phyloP scores from a whole-genome alignment of 2,329 filamentous ascomycete genomes.

The Colletotrichum agaves region DNA sequence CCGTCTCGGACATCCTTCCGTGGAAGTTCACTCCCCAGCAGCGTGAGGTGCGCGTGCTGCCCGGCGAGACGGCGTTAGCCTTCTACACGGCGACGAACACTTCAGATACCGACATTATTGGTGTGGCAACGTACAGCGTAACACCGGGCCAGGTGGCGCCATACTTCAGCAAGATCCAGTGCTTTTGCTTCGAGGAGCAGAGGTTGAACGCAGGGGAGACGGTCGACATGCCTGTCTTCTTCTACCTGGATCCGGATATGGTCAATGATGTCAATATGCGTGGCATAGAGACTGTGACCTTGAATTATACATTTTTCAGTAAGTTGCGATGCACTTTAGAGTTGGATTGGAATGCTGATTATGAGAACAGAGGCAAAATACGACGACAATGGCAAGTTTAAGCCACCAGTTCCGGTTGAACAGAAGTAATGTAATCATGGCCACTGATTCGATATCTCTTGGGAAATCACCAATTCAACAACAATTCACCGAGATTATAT shows the following conservation, averaged over 20 bases:
- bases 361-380: conserved; percentile 54
- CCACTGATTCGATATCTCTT: background rate
- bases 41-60: conserved; percentile 92
- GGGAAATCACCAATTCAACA: conserved; percentile 10
- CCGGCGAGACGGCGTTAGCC: conserved; percentile 94
- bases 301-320: conserved; percentile 99
- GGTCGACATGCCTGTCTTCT: conserved; percentile 99
- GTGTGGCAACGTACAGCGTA: conserved; percentile 96
- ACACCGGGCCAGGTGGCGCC: conserved; percentile 95
- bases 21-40: conserved; percentile 99
- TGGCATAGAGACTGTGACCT: conserved; percentile 91
- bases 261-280: conserved; percentile 92
- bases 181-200: conserved; percentile 99
- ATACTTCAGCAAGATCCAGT: conserved; percentile 99
- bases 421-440: background rate
- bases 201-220: conserved; percentile 93
- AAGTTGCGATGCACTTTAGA: conserved; percentile 52
- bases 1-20: conserved; percentile 91
- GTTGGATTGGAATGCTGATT: background rate
- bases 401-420: conserved; percentile 45
- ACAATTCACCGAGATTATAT: background rate
- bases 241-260: conserved; percentile 97
- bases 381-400: conserved; percentile 58
- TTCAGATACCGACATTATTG: conserved; percentile 92
- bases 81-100: conserved; percentile 98